Evolutionary conservation across 2,329 filamentous ascomycete genomes (phyloP).

Genomic region (Xylariaceae sp.): DNA sequence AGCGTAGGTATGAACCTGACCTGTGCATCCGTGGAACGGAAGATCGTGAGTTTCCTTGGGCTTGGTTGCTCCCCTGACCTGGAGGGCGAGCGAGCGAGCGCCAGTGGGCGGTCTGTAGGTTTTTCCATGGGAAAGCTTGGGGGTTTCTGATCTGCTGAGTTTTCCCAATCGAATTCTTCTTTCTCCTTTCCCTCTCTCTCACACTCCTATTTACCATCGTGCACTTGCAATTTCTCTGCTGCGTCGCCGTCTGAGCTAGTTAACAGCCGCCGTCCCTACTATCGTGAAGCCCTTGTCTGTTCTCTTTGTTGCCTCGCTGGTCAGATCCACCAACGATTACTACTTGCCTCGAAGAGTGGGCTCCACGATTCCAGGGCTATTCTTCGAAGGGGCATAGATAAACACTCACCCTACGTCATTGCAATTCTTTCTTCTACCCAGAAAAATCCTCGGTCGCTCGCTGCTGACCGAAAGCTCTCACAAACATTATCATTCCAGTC

Average conservation of each 20-base stretch:
- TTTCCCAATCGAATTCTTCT: not conserved
- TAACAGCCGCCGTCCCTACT: not conserved
- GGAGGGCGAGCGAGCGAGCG: not conserved
- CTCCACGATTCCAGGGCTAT: slow-evolving; percentile 4
- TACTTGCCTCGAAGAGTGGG: slow-evolving; percentile 5
- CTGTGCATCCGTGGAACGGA: slow-evolving; percentile 5
- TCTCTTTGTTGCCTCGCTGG: no score
- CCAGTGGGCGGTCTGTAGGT: not conserved
- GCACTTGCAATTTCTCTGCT: not conserved
- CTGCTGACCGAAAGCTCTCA: not conserved
- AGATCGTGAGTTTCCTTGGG: slow-evolving; percentile 20
- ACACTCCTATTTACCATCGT: not conserved
- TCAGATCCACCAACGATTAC: not conserved
- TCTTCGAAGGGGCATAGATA: slow-evolving; percentile 8
- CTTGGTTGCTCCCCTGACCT: not conserved
- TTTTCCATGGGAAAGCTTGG: not conserved
- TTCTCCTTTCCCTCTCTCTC: not conserved
- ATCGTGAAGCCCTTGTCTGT: not conserved
- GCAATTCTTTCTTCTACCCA: slow-evolving; percentile 9
- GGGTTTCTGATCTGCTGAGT: not conserved
- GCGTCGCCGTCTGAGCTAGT: no score
- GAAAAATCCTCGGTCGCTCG: not conserved
- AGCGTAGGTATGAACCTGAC: not conserved
- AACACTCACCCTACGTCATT: slow-evolving; percentile 16
- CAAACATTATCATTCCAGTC: no score